phyloP scores from a whole-genome alignment of 169 alveolate species.

The Plasmodium chabaudi region DNA sequence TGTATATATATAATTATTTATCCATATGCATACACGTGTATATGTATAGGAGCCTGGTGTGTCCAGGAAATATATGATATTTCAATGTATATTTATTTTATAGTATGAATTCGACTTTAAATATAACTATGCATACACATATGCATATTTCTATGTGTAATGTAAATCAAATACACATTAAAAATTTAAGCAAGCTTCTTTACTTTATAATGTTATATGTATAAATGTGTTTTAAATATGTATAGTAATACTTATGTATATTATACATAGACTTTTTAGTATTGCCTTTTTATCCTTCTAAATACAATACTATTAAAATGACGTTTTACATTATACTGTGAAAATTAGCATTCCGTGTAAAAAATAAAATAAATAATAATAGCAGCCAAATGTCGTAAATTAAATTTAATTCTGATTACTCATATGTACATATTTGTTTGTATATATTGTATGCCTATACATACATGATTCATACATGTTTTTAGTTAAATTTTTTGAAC shows the following conservation, averaged over 20 bases:
- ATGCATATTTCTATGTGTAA: conserved; percentile 3
- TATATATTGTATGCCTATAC: conserved; percentile 4
- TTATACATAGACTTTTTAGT: not conserved
- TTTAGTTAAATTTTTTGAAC: conserved; percentile 1
- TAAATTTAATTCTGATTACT: conserved; percentile 40
- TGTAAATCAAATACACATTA: conserved; percentile 2
- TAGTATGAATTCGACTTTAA: not conserved
- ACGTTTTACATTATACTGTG: not conserved
- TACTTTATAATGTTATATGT: not conserved
- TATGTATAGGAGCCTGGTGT: not conserved
- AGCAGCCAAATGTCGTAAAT: conserved; percentile 17
- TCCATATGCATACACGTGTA: conserved; percentile 20
- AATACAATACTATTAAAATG: conserved; percentile 7
- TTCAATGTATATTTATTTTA: no score
- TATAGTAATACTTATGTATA: not conserved
- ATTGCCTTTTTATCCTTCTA: not conserved
- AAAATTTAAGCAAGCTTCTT: not conserved
- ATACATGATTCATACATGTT: not conserved
- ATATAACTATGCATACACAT: not conserved
- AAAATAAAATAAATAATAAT: conserved; percentile 11
- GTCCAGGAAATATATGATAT: no score
- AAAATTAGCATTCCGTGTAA: conserved; percentile 14
- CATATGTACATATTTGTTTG: conserved; percentile 2
- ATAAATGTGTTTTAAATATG: not conserved
- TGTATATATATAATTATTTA: conserved; percentile 21